These are phyloP conservation scores for Ustilago nuda DNA, from an alignment of 1,284 basidiomycete species.

Conservation along the genomic window DNA sequence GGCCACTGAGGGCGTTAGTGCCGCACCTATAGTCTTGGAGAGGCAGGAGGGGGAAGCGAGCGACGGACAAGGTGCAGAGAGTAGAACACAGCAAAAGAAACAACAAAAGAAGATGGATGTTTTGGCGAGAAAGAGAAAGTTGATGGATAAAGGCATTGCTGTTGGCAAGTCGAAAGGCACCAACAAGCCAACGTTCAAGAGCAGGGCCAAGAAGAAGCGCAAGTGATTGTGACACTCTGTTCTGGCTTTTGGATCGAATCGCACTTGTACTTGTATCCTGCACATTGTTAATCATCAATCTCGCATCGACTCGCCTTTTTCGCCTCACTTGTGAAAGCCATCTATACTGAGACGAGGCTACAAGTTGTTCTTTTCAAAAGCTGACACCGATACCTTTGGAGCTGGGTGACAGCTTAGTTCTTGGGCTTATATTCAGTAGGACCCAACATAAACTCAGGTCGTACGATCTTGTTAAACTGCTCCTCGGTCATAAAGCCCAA, in stretches of 20 bases:
- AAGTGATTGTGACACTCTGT: not conserved
- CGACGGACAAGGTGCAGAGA: conserved; percentile 6
- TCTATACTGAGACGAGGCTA: not conserved
- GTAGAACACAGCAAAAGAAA: conserved; percentile 38
- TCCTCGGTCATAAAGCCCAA: conserved; percentile 87
- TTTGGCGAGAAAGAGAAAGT: conserved; percentile 21
- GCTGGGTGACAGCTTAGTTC: conserved; percentile 22
- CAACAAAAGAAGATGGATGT: conserved; percentile 22
- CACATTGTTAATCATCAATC: not conserved
- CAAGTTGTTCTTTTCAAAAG: too few relatives aligned
- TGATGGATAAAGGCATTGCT: conserved; percentile 34
- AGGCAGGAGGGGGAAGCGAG: not conserved
- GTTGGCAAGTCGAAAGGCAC: conserved; percentile 7
- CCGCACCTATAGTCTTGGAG: not conserved
- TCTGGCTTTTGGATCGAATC: not conserved
- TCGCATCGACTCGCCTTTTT: not conserved
- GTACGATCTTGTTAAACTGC: conserved; percentile 94
- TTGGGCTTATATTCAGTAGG: conserved; percentile 59
- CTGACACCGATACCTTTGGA: too few relatives aligned
- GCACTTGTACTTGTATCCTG: conserved; percentile 6
- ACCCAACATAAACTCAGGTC: conserved; percentile 78
- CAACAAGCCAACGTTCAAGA: not conserved
- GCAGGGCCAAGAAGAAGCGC: conserved; percentile 11
- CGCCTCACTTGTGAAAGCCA: not conserved
- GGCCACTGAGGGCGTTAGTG: not conserved